Evolutionary conservation across 805 yeast genomes (phyloP).

Genomic region (Sporopachydermia quercuum): DNA sequence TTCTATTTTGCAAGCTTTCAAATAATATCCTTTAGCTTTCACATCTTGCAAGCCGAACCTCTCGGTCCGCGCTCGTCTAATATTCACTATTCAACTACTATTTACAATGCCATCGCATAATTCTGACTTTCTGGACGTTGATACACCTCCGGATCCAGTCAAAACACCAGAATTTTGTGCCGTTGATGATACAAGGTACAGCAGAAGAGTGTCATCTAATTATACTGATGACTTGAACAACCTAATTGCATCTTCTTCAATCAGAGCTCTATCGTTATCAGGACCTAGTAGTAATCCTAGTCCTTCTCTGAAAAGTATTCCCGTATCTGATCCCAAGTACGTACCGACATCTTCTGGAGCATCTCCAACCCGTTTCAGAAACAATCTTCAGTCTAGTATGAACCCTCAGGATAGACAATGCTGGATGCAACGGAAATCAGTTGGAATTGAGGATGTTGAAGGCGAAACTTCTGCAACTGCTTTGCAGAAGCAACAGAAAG

Average conservation of each 20-base stretch:
- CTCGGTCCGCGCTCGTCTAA: no score
- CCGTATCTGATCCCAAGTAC: no score
- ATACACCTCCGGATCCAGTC: conserved; percentile 9
- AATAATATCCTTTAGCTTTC: no score
- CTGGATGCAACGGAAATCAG: neutral
- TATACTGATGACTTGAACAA: neutral
- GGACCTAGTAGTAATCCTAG: neutral
- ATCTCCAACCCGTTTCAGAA: no score
- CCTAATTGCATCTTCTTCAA: neutral
- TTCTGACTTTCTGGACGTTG: conserved; percentile 6
- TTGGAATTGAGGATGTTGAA: neutral
- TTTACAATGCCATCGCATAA: no score
- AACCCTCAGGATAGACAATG: neutral
- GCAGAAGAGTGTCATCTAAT: neutral
- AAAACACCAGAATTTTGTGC: conserved; percentile 8
- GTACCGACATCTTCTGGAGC: no score
- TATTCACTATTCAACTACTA: no score
- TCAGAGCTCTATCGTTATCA: neutral
- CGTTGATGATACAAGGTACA: neutral
- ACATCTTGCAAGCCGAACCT: no score
- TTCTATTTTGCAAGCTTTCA: no score
- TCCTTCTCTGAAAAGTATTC: neutral
- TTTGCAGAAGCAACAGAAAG: no score
- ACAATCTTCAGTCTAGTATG: neutral
- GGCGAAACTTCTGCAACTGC: no score